These are phyloP conservation scores for Berberis thunbergii DNA, from an alignment of 164 flowering plant species.

Conservation along the genomic window DNA sequence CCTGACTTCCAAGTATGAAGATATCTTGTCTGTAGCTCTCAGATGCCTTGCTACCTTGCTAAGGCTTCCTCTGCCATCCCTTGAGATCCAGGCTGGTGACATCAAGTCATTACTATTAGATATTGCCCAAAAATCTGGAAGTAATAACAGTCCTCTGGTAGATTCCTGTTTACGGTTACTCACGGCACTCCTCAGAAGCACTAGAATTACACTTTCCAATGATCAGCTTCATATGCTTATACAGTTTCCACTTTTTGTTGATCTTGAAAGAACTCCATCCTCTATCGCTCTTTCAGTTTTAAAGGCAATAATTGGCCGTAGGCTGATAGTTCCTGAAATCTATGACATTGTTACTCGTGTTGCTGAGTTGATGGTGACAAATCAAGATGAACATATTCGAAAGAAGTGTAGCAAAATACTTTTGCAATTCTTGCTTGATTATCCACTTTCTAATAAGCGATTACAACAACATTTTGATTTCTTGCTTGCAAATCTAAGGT, in stretches of 20 bases:
- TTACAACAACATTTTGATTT: conserved; percentile 74
- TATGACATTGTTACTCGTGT: conserved; percentile 70
- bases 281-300: conserved; percentile 68
- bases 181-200: conserved; percentile 51
- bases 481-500: conserved; percentile 61
- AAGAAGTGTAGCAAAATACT: conserved; percentile 72
- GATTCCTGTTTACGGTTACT: conserved; percentile 73
- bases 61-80: conserved; percentile 72
- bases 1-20: conserved; percentile 76
- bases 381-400: conserved; percentile 61
- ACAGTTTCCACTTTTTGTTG: conserved; percentile 79
- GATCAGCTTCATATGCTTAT: conserved; percentile 64
- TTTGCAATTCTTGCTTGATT: conserved; percentile 73
- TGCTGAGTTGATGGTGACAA: conserved; percentile 76
- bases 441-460: conserved; percentile 53
- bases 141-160: conserved; percentile 38
- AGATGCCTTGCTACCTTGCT: conserved; percentile 57
- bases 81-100: conserved; percentile 48
- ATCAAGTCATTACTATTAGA: conserved; percentile 61
- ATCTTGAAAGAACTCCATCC: conserved; percentile 72
- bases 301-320: conserved; percentile 61
- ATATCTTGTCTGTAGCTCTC: conserved; percentile 51
- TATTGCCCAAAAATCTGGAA: conserved; percentile 51
- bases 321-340: conserved; percentile 70
- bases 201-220: conserved; percentile 53